phyloP scores from a whole-genome alignment of 495 filamentous ascomycete species.

The Glarea lozoyensis region DNA sequence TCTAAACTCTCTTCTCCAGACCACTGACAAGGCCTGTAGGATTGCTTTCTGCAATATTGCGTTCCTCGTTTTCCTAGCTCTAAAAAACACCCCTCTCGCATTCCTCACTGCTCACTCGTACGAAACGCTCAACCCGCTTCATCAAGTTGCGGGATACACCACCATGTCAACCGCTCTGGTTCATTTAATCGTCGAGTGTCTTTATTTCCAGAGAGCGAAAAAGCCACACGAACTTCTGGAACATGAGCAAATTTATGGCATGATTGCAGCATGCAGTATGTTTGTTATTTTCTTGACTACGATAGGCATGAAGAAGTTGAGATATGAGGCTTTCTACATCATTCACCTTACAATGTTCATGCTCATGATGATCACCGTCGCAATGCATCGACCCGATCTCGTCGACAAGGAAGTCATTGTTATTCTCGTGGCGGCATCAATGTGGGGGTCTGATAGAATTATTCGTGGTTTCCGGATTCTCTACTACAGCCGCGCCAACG shows the following conservation, averaged over 20 bases:
- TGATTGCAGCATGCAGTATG: conserved; percentile 38
- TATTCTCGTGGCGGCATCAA: conserved; percentile 31
- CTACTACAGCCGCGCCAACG: conserved; percentile 45
- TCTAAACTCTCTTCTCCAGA: no score
- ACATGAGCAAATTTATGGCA: conserved; percentile 34
- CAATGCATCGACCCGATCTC: conserved; percentile 42
- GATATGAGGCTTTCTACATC: conserved; percentile 52
- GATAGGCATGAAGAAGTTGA: conserved; percentile 25
- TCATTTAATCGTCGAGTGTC: conserved; percentile 34
- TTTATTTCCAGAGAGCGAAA: conserved; percentile 18
- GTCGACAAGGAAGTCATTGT: conserved; percentile 30
- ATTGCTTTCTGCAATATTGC: conserved; percentile 42
- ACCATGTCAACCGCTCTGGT: conserved; percentile 35
- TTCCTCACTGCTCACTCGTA: conserved; percentile 50
- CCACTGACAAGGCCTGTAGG: conserved; percentile 26
- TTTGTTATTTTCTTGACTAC: conserved; percentile 30
- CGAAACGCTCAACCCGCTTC: conserved; percentile 50
- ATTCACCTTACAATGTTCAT: conserved; percentile 44
- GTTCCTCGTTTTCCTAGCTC: conserved; percentile 47
- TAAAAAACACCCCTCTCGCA: conserved; percentile 53
- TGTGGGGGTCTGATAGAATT: conserved; percentile 45
- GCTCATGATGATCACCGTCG: conserved; percentile 37
- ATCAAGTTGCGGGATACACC: conserved; percentile 48
- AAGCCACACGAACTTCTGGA: conserved; percentile 25
- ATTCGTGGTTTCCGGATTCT: conserved; percentile 36